Evolutionary conservation across 345 rosid species (phyloP).

Genomic region (Capsella bursapastoris): DNA sequence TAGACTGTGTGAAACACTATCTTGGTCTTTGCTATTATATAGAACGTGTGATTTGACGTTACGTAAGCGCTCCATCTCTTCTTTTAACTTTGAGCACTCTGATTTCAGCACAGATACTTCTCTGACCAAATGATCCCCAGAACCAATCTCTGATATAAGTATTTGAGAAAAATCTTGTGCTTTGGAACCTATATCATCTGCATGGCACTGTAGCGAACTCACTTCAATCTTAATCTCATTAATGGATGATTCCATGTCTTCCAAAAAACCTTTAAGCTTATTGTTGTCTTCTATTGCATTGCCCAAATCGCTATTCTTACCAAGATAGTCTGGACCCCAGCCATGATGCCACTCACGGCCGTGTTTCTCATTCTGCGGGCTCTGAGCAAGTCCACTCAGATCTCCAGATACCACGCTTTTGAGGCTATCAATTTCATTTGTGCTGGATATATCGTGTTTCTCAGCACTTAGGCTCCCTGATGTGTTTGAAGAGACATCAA

Average conservation of each 20-base stretch:
- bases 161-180: constrained; percentile 67
- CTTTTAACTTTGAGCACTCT: constrained; percentile 79
- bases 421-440: constrained; percentile 76
- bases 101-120: constrained; percentile 81
- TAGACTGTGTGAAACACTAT: constrained; percentile 52
- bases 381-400: constrained; percentile 66
- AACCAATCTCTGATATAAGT: constrained; percentile 79
- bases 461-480: constrained; percentile 83
- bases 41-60: constrained; percentile 48
- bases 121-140: constrained; percentile 73
- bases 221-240: constrained; percentile 76
- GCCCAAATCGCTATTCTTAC: constrained; percentile 67
- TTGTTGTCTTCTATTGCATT: constrained; percentile 71
- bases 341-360: constrained; percentile 59
- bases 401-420: constrained; percentile 79
- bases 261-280: constrained; percentile 80
- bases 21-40: constrained; percentile 47
- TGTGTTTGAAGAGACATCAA: constrained; percentile 90
- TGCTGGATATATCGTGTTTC: constrained; percentile 78
- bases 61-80: constrained; percentile 60
- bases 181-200: constrained; percentile 72
- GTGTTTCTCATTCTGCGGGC: constrained; percentile 61
- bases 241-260: constrained; percentile 78
- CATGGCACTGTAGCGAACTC: constrained; percentile 67
- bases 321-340: constrained; percentile 75